Percentiles rank a stretch among this genome's conserved stretches.
These are phyloP conservation scores for Simplicillium aogashimaense DNA, from an alignment of 2,329 filamentous ascomycete species.

Conservation along the genomic window DNA sequence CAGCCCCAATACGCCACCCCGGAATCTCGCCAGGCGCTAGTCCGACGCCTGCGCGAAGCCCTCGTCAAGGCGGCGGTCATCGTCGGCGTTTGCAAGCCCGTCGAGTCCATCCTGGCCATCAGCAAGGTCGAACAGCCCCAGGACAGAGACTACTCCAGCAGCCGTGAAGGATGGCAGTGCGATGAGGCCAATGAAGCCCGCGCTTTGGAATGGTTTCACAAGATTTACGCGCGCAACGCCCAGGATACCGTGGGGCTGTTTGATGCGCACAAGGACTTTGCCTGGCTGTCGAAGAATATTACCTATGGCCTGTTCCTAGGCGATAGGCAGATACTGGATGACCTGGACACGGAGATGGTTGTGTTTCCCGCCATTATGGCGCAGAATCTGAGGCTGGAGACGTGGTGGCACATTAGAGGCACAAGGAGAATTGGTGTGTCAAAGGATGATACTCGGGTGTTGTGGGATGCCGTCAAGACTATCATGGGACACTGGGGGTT, in stretches of 20 bases:
- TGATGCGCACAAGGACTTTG: slow-evolving; percentile 26
- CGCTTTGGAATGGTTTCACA: slow-evolving; percentile 43
- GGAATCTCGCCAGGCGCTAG: slow-evolving; percentile 32
- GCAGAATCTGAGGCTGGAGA: slow-evolving; percentile 42
- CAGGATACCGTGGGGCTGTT: slow-evolving; percentile 21
- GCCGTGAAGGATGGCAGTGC: slow-evolving; percentile 47
- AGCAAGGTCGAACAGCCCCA: slow-evolving; percentile 36
- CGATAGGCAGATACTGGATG: slow-evolving; percentile 42
- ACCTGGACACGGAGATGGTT: slow-evolving; percentile 44
- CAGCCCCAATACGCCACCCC: slow-evolving; percentile 33
- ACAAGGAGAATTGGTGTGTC: slow-evolving; percentile 17
- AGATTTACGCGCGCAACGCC: slow-evolving; percentile 43
- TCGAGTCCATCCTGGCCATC: slow-evolving; percentile 51
- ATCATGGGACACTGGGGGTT: slow-evolving; percentile 15
- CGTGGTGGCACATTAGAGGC: slow-evolving; percentile 37
- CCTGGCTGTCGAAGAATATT: slow-evolving; percentile 42
- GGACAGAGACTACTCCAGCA: slow-evolving; percentile 45
- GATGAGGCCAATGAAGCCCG: slow-evolving; percentile 43
- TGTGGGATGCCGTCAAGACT: slow-evolving; percentile 14
- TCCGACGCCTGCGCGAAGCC: slow-evolving; percentile 44
- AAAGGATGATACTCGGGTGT: slow-evolving; percentile 13
- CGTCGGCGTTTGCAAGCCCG: slow-evolving; percentile 52
- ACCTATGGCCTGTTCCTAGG: slow-evolving; percentile 49
- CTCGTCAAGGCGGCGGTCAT: slow-evolving; percentile 49
- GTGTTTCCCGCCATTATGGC: slow-evolving; percentile 46